Conservation (phyloP, 179 eudicot species). For the Silene vulgaris region DNA sequence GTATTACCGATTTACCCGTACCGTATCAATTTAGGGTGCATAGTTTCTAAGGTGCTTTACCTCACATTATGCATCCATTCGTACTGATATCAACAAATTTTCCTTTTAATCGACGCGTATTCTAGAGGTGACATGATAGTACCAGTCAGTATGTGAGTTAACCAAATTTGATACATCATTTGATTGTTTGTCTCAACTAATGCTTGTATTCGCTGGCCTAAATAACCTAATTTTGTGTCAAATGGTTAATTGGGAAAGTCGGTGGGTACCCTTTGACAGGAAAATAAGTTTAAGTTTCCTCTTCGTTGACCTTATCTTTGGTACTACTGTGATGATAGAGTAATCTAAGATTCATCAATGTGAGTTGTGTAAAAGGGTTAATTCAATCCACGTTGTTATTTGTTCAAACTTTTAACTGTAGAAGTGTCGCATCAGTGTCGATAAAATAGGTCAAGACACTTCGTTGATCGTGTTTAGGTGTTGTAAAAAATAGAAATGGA, state of each 20-base stretch:
- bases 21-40: slow-evolving; percentile 9
- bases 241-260: neutral
- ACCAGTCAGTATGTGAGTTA: neutral
- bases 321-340: too few relatives aligned
- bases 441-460: too few relatives aligned
- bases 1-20: neutral
- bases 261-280: too few relatives aligned
- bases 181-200: neutral
- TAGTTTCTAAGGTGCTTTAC: neutral
- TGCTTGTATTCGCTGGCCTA: slow-evolving; percentile 1
- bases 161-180: neutral
- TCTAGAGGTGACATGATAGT: neutral
- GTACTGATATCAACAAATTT: neutral
- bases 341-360: too few relatives aligned
- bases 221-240: neutral
- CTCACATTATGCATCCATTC: neutral
- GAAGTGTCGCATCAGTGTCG: too few relatives aligned
- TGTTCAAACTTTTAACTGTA: too few relatives aligned
- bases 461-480: too few relatives aligned
- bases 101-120: neutral
- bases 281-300: too few relatives aligned
- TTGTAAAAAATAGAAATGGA: too few relatives aligned
- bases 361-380: too few relatives aligned
- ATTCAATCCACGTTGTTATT: too few relatives aligned
- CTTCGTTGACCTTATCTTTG: too few relatives aligned